Evolutionary conservation across 805 yeast genomes (phyloP), one percentile per base, ranked within the genome.

Genomic region (Lipomyces mesembrius): DNA sequence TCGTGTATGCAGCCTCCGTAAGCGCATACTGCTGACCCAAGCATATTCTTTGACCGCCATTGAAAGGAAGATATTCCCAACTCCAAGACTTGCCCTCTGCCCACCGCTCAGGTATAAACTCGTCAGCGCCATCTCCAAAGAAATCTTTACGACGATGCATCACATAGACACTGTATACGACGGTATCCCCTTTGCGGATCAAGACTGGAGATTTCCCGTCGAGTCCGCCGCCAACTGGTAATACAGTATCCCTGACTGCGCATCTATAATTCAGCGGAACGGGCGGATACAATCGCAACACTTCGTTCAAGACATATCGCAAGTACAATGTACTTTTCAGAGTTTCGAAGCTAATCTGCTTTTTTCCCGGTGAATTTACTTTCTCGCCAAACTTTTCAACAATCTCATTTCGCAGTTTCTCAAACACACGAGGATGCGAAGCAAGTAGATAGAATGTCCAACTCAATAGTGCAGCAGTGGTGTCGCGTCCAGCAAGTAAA

Each of bases 11-110:
- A 12, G 84, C 83, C 74, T 84, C 86, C 22, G 85, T 83, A 29
- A 84, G 79, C 9, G 87, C 87, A 75, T 83, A 83, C 74, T 84
- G 86, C 76, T 84, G 86, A 54, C 87, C 87, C 60, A 84, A 76
- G 73, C 87, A 84, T 66, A 84, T 83, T 67, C 87, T 75, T 32
- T 86, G 86, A 5, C 87, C 87, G 58, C 87, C 87, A 70, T 83
- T 83, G 76, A 83, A 83, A 35, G 86, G 86, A 37, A 83, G 74
- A 73, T 81, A 83, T 37, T 81, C 83, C 85, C 86, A 83, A 9
- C 82, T 80, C 60, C 78, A 75, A 46, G 79, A 74, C 57, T 74
- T 75, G 49, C 72, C 68, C 67, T 79, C 79, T 46, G 71, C 73
- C 87, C 87, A 84, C 63, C 87, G 77, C 69, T 82, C 84, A 3